phyloP scores from a whole-genome alignment of 768 basidiomycete genomes.

The Sutorius australiensis region DNA sequence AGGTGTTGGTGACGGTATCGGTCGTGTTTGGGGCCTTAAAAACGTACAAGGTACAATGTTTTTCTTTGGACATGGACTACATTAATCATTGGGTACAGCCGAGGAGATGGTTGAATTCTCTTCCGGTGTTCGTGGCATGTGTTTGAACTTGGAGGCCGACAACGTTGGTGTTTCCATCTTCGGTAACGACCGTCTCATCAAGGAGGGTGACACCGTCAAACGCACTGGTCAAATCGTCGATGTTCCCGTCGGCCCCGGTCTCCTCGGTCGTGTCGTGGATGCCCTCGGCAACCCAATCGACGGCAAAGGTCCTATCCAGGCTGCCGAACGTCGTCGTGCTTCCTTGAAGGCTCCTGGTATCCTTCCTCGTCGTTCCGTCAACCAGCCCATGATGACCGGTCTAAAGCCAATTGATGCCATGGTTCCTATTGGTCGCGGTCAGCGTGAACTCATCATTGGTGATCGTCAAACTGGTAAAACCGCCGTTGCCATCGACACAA shows the following conservation, averaged over 20 bases:
- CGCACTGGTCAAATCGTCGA: slow-evolving; percentile 99
- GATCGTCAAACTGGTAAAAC: slow-evolving; percentile 99
- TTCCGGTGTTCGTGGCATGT: slow-evolving; percentile 99
- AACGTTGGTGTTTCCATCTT: slow-evolving; percentile 99
- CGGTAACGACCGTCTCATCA: slow-evolving; percentile 96
- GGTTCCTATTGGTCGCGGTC: slow-evolving; percentile 99
- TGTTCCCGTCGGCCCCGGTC: slow-evolving; percentile 94
- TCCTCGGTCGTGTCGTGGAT: slow-evolving; percentile 98
- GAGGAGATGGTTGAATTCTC: slow-evolving; percentile 99
- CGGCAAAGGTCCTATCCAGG: slow-evolving; percentile 96
- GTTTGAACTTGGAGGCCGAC: slow-evolving; percentile 99
- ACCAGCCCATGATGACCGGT: slow-evolving; percentile 99
- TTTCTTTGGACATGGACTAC: background rate
- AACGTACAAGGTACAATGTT: slow-evolving; percentile 85
- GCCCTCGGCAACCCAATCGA: slow-evolving; percentile 99
- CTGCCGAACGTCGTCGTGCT: slow-evolving; percentile 92
- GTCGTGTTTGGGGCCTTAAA: slow-evolving; percentile 97
- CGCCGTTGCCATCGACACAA: slow-evolving; percentile 99
- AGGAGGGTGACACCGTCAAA: slow-evolving; percentile 99
- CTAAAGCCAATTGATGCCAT: slow-evolving; percentile 99
- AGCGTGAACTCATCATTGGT: slow-evolving; percentile 99
- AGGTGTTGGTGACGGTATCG: slow-evolving; percentile 99
- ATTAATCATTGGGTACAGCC: slow-evolving; percentile 43
- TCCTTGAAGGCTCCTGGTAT: slow-evolving; percentile 99
- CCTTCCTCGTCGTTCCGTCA: slow-evolving; percentile 97